phyloP scores from a whole-genome alignment of 208 protist genomes.

The Leishmania martiniquensis region DNA sequence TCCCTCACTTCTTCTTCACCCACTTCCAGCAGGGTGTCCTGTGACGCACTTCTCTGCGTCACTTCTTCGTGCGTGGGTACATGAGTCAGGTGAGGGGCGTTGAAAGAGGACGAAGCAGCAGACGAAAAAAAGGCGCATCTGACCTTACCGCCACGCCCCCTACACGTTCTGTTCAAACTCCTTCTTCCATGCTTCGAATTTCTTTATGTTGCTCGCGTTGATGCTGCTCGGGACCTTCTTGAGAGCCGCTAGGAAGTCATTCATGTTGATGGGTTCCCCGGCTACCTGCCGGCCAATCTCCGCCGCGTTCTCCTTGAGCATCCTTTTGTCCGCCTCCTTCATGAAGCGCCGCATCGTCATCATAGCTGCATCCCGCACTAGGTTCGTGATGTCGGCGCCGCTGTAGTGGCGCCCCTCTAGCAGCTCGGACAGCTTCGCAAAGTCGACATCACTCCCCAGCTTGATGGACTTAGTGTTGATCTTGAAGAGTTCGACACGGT shows the following conservation, averaged over 20 bases:
- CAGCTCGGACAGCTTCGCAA: conserved; percentile 67
- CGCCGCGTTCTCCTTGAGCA: conserved; percentile 71
- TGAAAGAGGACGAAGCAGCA: neutral
- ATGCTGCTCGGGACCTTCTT: conserved; percentile 89
- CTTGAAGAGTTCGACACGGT: conserved; percentile 82
- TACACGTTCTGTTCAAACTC: conserved; percentile 85
- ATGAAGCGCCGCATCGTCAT: conserved; percentile 93
- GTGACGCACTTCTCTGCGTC: neutral
- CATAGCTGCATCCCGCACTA: conserved; percentile 93
- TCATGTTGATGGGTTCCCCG: conserved; percentile 84
- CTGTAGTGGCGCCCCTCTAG: conserved; percentile 91
- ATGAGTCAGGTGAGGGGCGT: neutral
- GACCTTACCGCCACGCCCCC: neutral
- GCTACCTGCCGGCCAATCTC: conserved; percentile 83
- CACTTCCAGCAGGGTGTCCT: neutral
- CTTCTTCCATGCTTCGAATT: conserved; percentile 91
- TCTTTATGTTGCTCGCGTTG: conserved; percentile 82
- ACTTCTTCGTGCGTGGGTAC: neutral
- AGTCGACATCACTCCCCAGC: conserved; percentile 78
- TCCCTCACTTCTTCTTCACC: neutral
- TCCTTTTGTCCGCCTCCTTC: conserved; percentile 74
- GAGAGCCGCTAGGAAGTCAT: conserved; percentile 81
- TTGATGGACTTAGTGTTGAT: conserved; percentile 83
- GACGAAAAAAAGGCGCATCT: neutral
- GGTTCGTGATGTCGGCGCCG: conserved; percentile 91